These are phyloP conservation scores for Yamadazyma mexicana DNA, from an alignment of 1,139 yeast species.

Conservation along the genomic window DNA sequence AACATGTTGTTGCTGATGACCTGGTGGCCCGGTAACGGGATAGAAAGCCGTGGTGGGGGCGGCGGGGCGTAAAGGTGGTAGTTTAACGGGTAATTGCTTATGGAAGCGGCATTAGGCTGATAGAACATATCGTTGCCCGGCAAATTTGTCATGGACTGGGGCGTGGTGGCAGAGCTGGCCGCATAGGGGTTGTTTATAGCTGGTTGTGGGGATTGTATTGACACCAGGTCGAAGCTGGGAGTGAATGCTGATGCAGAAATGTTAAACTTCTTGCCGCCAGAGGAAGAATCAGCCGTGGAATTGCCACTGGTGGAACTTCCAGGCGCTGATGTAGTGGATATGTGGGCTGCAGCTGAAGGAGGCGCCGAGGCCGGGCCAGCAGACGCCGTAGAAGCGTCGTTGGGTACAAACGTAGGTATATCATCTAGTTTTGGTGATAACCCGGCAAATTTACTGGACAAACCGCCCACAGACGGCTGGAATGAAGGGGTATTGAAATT, in stretches of 20 bases:
- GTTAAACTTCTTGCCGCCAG: constrained; percentile 27
- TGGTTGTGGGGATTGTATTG: constrained; percentile 3
- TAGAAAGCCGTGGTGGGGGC: constrained; percentile 70
- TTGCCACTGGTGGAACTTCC: not conserved
- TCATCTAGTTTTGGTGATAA: constrained; percentile 57
- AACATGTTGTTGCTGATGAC: constrained; percentile 69
- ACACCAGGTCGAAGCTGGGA: constrained; percentile 20
- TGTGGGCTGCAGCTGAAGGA: not conserved
- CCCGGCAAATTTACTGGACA: constrained; percentile 43
- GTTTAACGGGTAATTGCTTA: constrained; percentile 61
- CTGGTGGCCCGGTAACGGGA: constrained; percentile 67
- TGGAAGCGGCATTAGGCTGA: constrained; percentile 13
- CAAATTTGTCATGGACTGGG: constrained; percentile 9
- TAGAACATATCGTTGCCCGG: constrained; percentile 11
- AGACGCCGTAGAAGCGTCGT: not conserved
- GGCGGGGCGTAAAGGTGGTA: constrained; percentile 90
- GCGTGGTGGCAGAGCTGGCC: constrained; percentile 8
- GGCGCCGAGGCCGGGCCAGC: not conserved
- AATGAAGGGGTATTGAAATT: constrained; percentile 68
- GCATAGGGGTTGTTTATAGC: constrained; percentile 9
- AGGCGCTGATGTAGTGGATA: too few species aligned
- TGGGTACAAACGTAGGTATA: constrained; percentile 59
- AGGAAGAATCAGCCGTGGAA: not conserved
- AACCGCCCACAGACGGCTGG: constrained; percentile 43
- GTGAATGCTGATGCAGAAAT: constrained; percentile 36